Conservation (phyloP, 495 filamentous ascomycete genomes). For the Penicillium pancosmium region DNA sequence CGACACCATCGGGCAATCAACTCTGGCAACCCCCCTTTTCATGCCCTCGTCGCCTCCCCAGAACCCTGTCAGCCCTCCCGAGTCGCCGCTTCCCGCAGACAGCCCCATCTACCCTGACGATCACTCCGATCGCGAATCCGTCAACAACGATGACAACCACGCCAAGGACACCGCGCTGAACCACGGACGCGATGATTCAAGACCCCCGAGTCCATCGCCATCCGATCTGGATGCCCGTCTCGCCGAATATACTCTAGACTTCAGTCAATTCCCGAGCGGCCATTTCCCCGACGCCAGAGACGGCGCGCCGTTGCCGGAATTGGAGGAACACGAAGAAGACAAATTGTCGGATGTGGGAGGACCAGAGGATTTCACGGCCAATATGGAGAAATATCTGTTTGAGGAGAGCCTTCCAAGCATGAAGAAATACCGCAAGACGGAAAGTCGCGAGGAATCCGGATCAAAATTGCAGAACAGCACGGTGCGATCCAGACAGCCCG, state of each 20-base stretch:
- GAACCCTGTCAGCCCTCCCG: constrained; percentile 21
- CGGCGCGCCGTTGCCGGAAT: constrained; percentile 32
- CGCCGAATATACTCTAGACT: constrained; percentile 51
- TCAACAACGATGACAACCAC: constrained; percentile 11
- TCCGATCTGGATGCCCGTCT: constrained; percentile 47
- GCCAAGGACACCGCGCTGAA: constrained; percentile 1
- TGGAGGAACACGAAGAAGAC: constrained; percentile 33
- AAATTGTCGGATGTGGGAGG: constrained; percentile 51
- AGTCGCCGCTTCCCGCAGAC: constrained; percentile 28
- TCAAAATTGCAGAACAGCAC: constrained; percentile 19
- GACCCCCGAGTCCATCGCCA: constrained; percentile 3
- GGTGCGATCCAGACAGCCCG: constrained; percentile 29
- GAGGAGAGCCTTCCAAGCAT: constrained; percentile 34
- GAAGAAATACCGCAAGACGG: constrained; percentile 21
- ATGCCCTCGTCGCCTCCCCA: constrained; percentile 43
- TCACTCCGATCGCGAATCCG: constrained; percentile 11
- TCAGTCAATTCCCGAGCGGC: constrained; percentile 46
- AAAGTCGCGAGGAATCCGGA: constrained; percentile 18
- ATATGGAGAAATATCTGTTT: constrained; percentile 52
- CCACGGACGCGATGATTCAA: neutral
- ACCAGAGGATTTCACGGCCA: constrained; percentile 55
- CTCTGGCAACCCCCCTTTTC: constrained; percentile 43
- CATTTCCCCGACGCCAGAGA: constrained; percentile 36
- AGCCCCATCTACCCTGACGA: constrained; percentile 27
- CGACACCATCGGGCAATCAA: constrained; percentile 50